Base-by-base conservation (phyloP, 805 yeast genomes). In the Clavispora phyllophila region DNA sequence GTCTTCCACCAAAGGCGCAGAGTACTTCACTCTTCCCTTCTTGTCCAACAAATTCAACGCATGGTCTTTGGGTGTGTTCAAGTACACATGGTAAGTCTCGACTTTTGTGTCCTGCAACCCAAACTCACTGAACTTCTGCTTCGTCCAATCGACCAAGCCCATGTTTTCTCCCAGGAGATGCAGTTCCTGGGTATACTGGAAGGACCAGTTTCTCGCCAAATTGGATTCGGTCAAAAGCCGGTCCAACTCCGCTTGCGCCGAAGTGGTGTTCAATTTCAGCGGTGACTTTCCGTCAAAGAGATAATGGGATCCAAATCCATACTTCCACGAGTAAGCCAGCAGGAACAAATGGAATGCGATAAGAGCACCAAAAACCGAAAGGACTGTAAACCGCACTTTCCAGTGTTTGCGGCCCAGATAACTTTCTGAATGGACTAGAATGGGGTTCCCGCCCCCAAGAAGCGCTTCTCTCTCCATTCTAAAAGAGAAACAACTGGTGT, bases 11-110 rank as follows among this genome's bases (percentile, higher is more conserved):
- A 43, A 26, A 10, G 38, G 31, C 12, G 46, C 46, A 17, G 33
- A 36, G 22, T 40, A 43, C 27, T n/a, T n/a, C 25, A 26, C 37
- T 12, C 33, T 37, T 2, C 43, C 43, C 29, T 32, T 25, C 12
- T 36, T 20, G 26, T 31, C 41, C 23, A 43, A 12, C 27, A 40
- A 35, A 10, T 24, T 28, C 37, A 43, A 39, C 13, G 41, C 43
- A 27, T 40, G 40, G 36, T 27, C 46, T 9, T 37, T 39, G 13
- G 43, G 43, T 9, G 14, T 23, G 37, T 43, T 43, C 25, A 40
- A 32, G 43, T 43, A 37, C 2, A 43, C 46, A 35, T 43, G 15
- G 24, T 43, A 43, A 13, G 46, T 31, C 12, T 43, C 46, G 36
- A 40, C 39, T 13, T 37, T 29, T 3, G 41, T 37, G 20, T 43